Conservation (phyloP, 2,329 filamentous ascomycete genomes). For the Fusarium verticillioides region DNA sequence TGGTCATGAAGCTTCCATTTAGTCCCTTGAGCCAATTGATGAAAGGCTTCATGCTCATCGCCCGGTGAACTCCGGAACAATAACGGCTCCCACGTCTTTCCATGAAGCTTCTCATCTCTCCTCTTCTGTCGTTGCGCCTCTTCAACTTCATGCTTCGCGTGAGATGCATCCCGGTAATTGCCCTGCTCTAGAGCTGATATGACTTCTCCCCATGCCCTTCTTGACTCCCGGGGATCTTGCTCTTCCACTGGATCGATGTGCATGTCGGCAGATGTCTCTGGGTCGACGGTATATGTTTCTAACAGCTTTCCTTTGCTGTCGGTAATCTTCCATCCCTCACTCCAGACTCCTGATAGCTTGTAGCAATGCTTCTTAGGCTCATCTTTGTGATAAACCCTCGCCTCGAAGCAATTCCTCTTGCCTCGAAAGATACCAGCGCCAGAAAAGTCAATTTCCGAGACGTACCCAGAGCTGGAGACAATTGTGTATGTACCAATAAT, state of each 20-base stretch:
- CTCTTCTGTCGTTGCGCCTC: constrained; percentile 82
- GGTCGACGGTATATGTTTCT: constrained; percentile 52
- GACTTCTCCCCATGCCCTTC: constrained; percentile 83
- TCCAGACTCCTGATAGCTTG: constrained; percentile 35
- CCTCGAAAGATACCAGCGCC: constrained; percentile 55
- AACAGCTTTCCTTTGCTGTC: constrained; percentile 50
- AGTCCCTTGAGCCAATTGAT: constrained; percentile 15
- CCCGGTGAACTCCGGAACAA: constrained; percentile 17
- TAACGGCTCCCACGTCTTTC: constrained; percentile 29
- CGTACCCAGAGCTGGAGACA: constrained; percentile 56
- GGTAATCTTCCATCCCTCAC: constrained; percentile 33
- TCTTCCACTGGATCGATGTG: constrained; percentile 59
- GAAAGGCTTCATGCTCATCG: constrained; percentile 15
- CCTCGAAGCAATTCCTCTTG: constrained; percentile 57
- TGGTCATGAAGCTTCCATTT: constrained; percentile 19
- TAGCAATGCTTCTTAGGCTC: constrained; percentile 41
- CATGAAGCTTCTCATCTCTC: constrained; percentile 68
- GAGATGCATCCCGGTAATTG: constrained; percentile 77
- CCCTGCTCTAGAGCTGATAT: constrained; percentile 76
- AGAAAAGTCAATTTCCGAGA: constrained; percentile 59
- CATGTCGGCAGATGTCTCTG: constrained; percentile 40
- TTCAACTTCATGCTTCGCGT: constrained; percentile 83
- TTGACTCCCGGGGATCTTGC: constrained; percentile 83
- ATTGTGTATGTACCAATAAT: constrained; percentile 59
- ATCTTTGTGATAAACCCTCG: constrained; percentile 53